Evolutionary conservation across 768 basidiomycete genomes (phyloP), one percentile per base, ranked within the genome.

Genomic region (Phylloporus arenicola): DNA sequence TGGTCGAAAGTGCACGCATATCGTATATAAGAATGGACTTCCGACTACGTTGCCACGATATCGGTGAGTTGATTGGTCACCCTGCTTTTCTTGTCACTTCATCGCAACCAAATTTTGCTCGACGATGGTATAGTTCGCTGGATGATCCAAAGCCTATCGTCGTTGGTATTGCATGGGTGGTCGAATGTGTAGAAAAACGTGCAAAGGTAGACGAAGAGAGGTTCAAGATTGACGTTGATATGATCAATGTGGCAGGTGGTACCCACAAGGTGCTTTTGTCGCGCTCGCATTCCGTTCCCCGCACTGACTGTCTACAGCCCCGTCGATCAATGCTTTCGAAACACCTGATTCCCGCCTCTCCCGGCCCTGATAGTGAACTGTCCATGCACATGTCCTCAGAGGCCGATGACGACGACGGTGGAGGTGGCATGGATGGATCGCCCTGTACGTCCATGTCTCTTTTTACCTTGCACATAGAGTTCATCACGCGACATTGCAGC

Each of bases 141-240:
- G 72, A 80, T 40, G 83, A 89, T 35, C 87, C 65, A 60, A 77
- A 84, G 60, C 92, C 92, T 0, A 56, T 71, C 22, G 82, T 91
- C 14, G 86, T 95, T 14, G 87, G 89, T 8, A 88, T 92, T 57
- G 85, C 81, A 16, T 93, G 92, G 92, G 86, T 94, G 5, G 87
- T 92, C 2, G 83, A 89, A 60, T 94, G 90, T 56, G 85, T 78
- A 2, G 90, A 92, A 58, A 79, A 82, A 54, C 74, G 77, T 40
- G 65, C 65, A 34, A 77, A 68, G 40, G 79, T 86, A 3, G 87
- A 84, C 20, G 91, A 91, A 62, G 65, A 71, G 4, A 75, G 70
- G 39, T 88, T 82, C 61, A 68, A 82, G 29, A 75, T 92, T 45
- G 81, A 88, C 59, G 68, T 90, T 3, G 82, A 80, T 17, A 5